Percentiles rank a stretch among this genome's conserved stretches.
These are phyloP conservation scores for Solanum piurae DNA, from an alignment of 257 asterid species.

Conservation along the genomic window DNA sequence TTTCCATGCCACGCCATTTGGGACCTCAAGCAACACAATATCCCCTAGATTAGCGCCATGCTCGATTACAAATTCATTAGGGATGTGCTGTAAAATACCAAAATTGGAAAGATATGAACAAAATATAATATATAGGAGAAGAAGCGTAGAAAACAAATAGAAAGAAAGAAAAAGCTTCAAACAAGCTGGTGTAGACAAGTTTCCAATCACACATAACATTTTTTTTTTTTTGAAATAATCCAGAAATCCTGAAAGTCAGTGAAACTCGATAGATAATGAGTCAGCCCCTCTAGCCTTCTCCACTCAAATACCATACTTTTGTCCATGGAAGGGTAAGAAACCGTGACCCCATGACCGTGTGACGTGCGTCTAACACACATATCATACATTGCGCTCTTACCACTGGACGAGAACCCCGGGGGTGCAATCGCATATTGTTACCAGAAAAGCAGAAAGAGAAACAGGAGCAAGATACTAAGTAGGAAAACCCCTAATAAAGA, in stretches of 20 bases:
- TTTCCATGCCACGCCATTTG: not conserved
- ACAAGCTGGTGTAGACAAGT: not conserved
- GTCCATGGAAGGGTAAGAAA: not conserved
- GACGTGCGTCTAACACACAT: not conserved
- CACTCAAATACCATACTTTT: not conserved
- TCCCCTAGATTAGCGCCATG: not conserved
- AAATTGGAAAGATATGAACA: not conserved
- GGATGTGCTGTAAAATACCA: not conserved
- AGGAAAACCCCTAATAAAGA: not conserved
- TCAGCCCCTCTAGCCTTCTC: not conserved
- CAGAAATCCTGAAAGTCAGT: not conserved
- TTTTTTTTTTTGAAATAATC: not conserved
- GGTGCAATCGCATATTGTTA: not conserved
- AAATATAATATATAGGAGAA: not conserved
- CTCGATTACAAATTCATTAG: not conserved
- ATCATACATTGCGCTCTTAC: not conserved
- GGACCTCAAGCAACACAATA: not conserved
- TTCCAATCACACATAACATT: not conserved
- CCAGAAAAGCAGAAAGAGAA: not conserved
- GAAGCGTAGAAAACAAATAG: not conserved
- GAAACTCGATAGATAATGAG: not conserved
- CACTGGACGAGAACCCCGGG: not conserved
- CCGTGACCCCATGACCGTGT: not conserved
- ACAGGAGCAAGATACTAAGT: not conserved
- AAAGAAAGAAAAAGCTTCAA: not conserved